phyloP scores from a whole-genome alignment of 176 grass and related monocot genomes.

The Carex littledalei region DNA sequence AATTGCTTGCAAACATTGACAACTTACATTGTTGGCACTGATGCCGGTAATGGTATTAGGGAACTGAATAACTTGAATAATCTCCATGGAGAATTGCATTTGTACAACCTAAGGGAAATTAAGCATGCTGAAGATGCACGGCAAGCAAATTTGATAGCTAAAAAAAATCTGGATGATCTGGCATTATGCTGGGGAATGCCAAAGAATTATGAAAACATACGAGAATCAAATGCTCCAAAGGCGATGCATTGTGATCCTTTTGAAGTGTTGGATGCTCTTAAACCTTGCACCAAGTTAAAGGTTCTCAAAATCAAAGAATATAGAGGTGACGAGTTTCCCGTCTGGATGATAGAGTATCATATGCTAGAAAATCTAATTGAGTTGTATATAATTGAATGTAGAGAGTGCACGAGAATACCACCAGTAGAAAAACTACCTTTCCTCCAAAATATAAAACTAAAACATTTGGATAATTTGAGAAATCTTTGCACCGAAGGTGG shows the following conservation, averaged over 20 bases:
- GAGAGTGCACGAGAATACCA: not conserved
- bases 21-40: not conserved
- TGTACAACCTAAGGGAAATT: not conserved
- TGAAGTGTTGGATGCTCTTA: not conserved
- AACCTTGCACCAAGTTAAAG: not conserved
- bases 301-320: not conserved
- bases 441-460: not conserved
- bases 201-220: not conserved
- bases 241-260: not conserved
- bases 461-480: not conserved
- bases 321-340: not conserved
- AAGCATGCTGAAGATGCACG: not conserved
- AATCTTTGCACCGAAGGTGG: not conserved
- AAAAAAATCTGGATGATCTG: constrained; percentile 10
- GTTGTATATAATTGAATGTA: not conserved
- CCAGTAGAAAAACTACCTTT: constrained; percentile 19
- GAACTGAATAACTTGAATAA: constrained; percentile 25
- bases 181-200: not conserved
- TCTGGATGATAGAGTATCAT: constrained; percentile 2
- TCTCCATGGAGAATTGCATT: not conserved
- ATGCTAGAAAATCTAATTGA: constrained; percentile 8
- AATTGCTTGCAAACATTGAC: constrained; percentile 16
- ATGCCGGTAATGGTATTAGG: constrained; percentile 2
- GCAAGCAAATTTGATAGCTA: not conserved
- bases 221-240: not conserved